Base-by-base conservation (phyloP, 169 alveolate species). In the Cryptosporidium viatorum region DNA sequence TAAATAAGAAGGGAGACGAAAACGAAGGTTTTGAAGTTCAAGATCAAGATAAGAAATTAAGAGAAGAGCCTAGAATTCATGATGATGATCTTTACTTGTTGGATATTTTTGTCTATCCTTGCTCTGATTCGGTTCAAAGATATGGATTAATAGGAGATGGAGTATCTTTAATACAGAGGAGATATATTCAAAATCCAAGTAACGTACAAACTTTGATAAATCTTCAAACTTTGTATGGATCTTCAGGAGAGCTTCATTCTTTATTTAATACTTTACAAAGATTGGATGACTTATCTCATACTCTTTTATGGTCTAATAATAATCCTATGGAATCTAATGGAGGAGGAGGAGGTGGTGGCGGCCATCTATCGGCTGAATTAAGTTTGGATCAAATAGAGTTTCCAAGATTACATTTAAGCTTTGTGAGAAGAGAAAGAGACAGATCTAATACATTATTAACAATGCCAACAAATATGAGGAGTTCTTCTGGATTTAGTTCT, bases 391-490 rank as follows among this genome's bases (percentile, higher is more conserved):
- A 29, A 14, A 75, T 85, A 1, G 92, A 85, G 60, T 71, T 85
- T 35, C 92, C 92, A 35, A 85, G 92, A 50, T 52, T 85, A 9
- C 92, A 85, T 48, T 37, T 85, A n/a, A 85, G 62, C 12, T 85
- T 85, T 68, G 43, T 12, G 21, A 75, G 86, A 43, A 75, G 69
- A 50, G 86, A 75, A 21, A n/a, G 67, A n/a, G 67, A 55, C 21
- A 60, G 73, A 23, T 58, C 55, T 4, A 75, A 59, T 31, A 75
- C 59, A 10, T 9, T 55, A 12, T 59, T 75, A 75, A 75, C 86
- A 6, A 29, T 60, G 50, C 73, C 73, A 16, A 75, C 37, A 2
- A 37, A 55, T 12, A n/a, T 50, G 23, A 21, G 70, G 12, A 41
- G 18, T 9, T 41, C 48, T 7, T 31, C 85, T 1, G 60, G 60